A percentile compares a stretch with the other conserved stretches of the same genome.
phyloP scores from a whole-genome alignment of 805 yeast species.

The Candida patagonica region DNA sequence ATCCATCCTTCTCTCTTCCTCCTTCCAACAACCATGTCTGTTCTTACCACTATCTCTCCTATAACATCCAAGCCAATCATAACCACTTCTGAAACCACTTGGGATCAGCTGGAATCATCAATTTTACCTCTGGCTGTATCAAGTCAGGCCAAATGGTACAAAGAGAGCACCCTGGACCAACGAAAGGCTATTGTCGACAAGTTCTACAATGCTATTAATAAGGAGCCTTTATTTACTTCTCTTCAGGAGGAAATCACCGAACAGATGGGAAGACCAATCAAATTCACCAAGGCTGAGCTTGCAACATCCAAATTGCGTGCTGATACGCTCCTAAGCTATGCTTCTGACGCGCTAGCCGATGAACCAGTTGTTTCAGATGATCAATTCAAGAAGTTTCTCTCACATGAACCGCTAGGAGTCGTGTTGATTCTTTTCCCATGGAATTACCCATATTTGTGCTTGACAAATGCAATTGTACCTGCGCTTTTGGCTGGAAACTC shows the following conservation, averaged over 20 bases:
- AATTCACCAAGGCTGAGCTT: slow-evolving; percentile 25
- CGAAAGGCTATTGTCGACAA: slow-evolving; percentile 21
- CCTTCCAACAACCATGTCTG: too few relatives aligned
- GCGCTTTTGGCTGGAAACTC: slow-evolving; percentile 82
- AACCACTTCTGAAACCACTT: slow-evolving; percentile 21
- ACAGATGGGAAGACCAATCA: slow-evolving; percentile 30
- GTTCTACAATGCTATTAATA: slow-evolving; percentile 19
- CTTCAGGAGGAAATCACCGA: slow-evolving; percentile 25
- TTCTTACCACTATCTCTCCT: slow-evolving; percentile 25
- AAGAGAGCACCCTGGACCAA: slow-evolving; percentile 15
- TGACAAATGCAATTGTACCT: slow-evolving; percentile 83
- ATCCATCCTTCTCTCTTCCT: too few relatives aligned
- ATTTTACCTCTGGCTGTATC: slow-evolving; percentile 17
- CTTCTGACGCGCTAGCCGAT: slow-evolving; percentile 26
- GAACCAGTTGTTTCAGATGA: slow-evolving; percentile 22
- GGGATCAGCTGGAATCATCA: slow-evolving; percentile 13
- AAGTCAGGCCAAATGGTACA: slow-evolving; percentile 22
- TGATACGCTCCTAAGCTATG: slow-evolving; percentile 20
- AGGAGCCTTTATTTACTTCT: slow-evolving; percentile 15
- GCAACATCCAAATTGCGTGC: slow-evolving; percentile 25
- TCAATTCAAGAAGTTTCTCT: slow-evolving; percentile 25
- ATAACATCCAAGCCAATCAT: slow-evolving; percentile 22
- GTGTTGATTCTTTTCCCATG: slow-evolving; percentile 87
- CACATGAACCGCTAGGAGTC: slow-evolving; percentile 77
- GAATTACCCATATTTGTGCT: slow-evolving; percentile 87